Conservation (phyloP, 2,329 filamentous ascomycete genomes). For the Stagonosporopsis vannaccii region DNA sequence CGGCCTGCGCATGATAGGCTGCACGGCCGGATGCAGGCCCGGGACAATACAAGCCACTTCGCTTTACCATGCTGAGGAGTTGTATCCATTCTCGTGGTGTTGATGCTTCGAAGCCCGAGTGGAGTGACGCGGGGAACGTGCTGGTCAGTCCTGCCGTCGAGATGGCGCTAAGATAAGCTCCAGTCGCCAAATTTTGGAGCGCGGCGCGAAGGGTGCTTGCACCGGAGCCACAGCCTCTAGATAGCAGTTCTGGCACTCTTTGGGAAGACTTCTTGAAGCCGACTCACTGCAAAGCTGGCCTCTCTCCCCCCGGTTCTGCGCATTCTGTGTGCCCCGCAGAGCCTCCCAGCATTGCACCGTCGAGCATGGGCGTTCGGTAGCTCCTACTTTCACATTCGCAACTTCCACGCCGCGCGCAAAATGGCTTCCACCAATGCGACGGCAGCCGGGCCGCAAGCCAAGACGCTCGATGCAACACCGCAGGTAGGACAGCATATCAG, state of each 20-base stretch:
- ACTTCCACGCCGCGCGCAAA: slow-evolving; percentile 24
- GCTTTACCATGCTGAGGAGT: background rate
- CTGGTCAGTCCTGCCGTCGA: background rate
- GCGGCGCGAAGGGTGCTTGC: slow-evolving; percentile 11
- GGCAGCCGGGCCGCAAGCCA: slow-evolving; percentile 21
- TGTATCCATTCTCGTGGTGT: background rate
- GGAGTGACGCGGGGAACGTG: slow-evolving; percentile 11
- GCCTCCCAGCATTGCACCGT: slow-evolving; percentile 18
- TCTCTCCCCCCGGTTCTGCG: slow-evolving; percentile 16
- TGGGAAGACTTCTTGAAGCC: background rate
- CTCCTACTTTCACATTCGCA: slow-evolving; percentile 24
- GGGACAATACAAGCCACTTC: background rate
- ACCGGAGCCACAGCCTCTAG: slow-evolving; percentile 5
- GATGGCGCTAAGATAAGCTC: slow-evolving; percentile 44
- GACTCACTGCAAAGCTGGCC: slow-evolving; percentile 28
- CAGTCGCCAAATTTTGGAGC: slow-evolving; percentile 37
- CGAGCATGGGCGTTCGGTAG: slow-evolving; percentile 40
- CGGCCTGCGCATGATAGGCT: background rate
- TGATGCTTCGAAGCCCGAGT: background rate
- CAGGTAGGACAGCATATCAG: slow-evolving; percentile 41
- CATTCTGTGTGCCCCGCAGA: slow-evolving; percentile 32
- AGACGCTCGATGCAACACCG: slow-evolving; percentile 39
- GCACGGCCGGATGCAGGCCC: background rate
- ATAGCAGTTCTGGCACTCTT: background rate
- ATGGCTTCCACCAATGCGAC: slow-evolving; percentile 27